Evolutionary conservation across 345 rosid species (phyloP), one percentile per base, ranked within the genome.

Genomic region (Euphorbia pulcherrima): DNA sequence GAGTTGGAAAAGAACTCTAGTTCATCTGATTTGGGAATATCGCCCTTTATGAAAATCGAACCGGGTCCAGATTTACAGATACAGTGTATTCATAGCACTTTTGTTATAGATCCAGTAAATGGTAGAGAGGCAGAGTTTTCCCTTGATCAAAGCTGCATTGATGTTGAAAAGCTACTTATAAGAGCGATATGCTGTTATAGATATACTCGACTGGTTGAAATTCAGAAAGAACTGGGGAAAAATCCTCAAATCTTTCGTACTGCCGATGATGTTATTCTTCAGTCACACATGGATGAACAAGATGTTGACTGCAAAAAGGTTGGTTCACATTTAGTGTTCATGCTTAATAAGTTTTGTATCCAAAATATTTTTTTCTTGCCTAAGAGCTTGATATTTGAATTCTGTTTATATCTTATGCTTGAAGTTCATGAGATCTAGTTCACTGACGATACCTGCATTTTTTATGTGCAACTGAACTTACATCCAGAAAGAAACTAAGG

Each of bases 161-260:
- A 92, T 75, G 96, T 86, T 51, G 99, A 92, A 84, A 88, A 85
- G 78, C 73, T 95, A 83, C 83, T 92, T 65, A 84, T 88, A 56
- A 87, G 96, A 81, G 94, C 97, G 68, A 95, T 95, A 74, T 80
- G 79, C 26, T 95, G 97, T 81, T 83, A 92, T 75, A 88, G 85
- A 81, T 90, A 89, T 76, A 92, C 97, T 55, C 92, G 94, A 35
- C 84, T 95, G 70, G 92, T 92, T 73, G 96, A 90, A 84, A 90
- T 92, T 78, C 96, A 92, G 80, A 95, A 86, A 74, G 97, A 92
- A 75, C 79, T 95, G 74, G 77, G 68, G 68, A 95, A 82, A 83
- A 90, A 82, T 79, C 69, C 63, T 71, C 87, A 88, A 68, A 82
- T 92, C 56, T 85, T 71, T 80, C 88, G 83, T 71, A 82, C 86